Evolutionary conservation across 2,329 filamentous ascomycete genomes (phyloP), one percentile per base, ranked within the genome.

Genomic region (Microdochium trichocladiopsis): DNA sequence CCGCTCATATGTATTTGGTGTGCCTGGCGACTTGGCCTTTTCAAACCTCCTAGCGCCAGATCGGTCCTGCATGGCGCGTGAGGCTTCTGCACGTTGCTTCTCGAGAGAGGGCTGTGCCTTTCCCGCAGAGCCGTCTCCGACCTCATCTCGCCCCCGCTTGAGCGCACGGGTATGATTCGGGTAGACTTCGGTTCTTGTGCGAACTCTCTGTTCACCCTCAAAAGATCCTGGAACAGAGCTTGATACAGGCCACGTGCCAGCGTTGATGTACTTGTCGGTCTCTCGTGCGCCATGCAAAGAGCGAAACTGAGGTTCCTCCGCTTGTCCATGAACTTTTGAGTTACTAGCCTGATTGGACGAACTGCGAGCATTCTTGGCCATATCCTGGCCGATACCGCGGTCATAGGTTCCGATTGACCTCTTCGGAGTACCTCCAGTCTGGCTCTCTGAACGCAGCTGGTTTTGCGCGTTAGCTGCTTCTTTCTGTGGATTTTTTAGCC

Each of bases 401-500:
- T 31, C 28, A 14, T 31, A 31, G 28, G 28, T n/a, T n/a, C n/a
- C n/a, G 28, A 31, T 8, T 31, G 28, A 8, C 14, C 14, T 14
- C 28, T 31, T 31, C 28, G 8, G 28, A 31, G 28, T 14, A 31
- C 28, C 8, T 8, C 8, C 8, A 8, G 28, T 31, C 28, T 18
- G 18, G 21, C 21, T 21, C 5, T 18, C 12, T 23, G 18, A 18
- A 11, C 41, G 16, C 41, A 45, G 18, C 18, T 45, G 41, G 6
- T 5, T 45, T 12, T 45, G 41, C 6, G 60, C 60, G 50, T 61
- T 51, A 18, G 58, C 58, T 52, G 58, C 55, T 57, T 55, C 50
- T 55, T 62, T 59, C 23, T 54, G 55, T 21, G 63, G 66, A 25
- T 53, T 53, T 47, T 53, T 64, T n/a, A 66, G 48, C 63, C 64